Base-by-base conservation (phyloP, 495 filamentous ascomycete genomes). In the Clohesyomyces aquaticus region DNA sequence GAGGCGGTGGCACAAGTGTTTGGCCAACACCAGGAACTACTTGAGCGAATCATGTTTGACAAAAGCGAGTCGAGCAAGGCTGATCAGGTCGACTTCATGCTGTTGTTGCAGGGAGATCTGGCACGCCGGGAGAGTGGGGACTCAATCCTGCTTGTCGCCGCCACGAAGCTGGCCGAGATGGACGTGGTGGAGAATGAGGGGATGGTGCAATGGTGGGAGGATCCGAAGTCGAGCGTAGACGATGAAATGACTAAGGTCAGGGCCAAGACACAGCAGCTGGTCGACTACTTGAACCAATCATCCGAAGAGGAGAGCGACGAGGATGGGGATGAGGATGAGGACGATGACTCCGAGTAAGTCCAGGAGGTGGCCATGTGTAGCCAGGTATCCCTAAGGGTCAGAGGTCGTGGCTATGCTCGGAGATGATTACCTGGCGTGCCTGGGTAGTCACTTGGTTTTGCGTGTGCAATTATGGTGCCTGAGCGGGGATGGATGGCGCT, bases 181-280 rank as follows among this genome's bases (percentile, higher is more conserved):
- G 94, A 98, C 64, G 80, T 97, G 6, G 73, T 97, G 0, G 92
- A 96, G 72, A 90, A 96, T 73, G 93, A 96, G 41, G 92, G 87
- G 0, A 88, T 94, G 46, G 77, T 92, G 71, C 82, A 83, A 60
- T 98, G 94, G 94, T 98, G 93, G 93, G 81, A 78, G 19, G 85
- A 94, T 74, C 79, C 79, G 62, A 81, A 84, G 67, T 84, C 85
- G 8, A 82, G 77, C 27, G 82, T 79, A 56, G 83, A 76, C 8
- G 88, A 88, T 28, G 81, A 83, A 55, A 86, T 96, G 85, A 71
- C 76, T 42, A 83, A 74, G 59, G 85, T 97, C 23, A 87, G 88
- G 68, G 83, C 77, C 29, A 87, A 89, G 75, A 88, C 88, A 51
- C 77, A 85, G 72, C 85, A 87, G 50, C 87, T 98, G 75, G 86